Evolutionary conservation across 176 grass and related monocot species (phyloP), one percentile per base, ranked within the genome.

Genomic region (Oryza coarctata): DNA sequence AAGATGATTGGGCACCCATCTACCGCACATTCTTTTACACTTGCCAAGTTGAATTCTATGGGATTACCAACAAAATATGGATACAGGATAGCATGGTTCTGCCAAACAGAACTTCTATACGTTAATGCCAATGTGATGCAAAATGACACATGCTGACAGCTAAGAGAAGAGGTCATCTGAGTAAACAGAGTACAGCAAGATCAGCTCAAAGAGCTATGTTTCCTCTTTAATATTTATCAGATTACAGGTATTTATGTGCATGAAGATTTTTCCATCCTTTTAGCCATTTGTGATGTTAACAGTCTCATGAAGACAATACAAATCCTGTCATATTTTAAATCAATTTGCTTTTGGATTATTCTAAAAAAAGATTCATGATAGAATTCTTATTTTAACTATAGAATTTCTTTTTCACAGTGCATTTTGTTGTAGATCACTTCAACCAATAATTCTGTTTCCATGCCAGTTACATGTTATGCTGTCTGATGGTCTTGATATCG

Each of bases 331-430:
- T 43, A 2, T 30, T 1, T 17, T 17, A 62, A 70, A 3, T 27
- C 68, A 73, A n/a, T 50, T 65, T 34, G 47, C 65, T 49, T 15
- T 36, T 5, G 32, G 55, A 71, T 55, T 65, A 35, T 85, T 78
- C 1, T 27, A 20, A 6, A 44, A 79, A 74, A 65, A 34, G 3
- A 38, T 13, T 12, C 13, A 31, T 57, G n/a, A 2, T 82, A 32
- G 8, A 44, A n/a, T 11, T 73, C 26, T 60, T 44, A 34, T 77
- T 43, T 72, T 73, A 55, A 6, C 55, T 70, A 29, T 20, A 9
- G 35, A 44, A 18, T 45, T 22, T 78, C 17, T 11, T 30, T 81
- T 63, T 39, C n/a, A 55, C 45, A 47, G n/a, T 15, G 2, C 7
- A 7, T 35, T 69, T n/a, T 61, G 23, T 27, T 33, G 14, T 44